Base-by-base conservation (phyloP, 225 moss, liverwort and hornwort species). In the Neckera pumila region DNA sequence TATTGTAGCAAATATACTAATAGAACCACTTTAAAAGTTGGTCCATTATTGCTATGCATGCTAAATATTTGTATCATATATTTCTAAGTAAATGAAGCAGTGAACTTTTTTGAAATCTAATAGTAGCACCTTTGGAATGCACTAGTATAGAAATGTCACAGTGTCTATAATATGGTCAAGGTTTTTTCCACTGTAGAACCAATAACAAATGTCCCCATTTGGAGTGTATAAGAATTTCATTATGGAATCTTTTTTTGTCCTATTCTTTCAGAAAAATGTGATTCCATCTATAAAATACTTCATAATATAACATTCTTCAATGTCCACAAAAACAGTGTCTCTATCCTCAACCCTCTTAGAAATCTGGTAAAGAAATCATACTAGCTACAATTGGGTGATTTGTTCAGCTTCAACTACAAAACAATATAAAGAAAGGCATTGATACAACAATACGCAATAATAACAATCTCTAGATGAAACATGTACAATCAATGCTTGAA, bases 321-420 rank as follows among this genome's bases (percentile, higher is more conserved):
- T 42, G 42, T 15, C 3, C 3, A 71, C 25, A 26, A 71, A 25
- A 42, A 26, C 9, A 25, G 42, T 15, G 14, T 42, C 0, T 71
- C 8, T 4, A 42, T 8, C 25, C 1, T 42, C 15, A 71, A 40
- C 3, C 69, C 1, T 25, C 0, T 25, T 5, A 14, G 9, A 71
- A 23, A 26, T 25, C 0, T 70, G 4, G 14, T 4, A 40, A 13
- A 1, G 3, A 42, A 70, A 70, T 14, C 2, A 70, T 14, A 1
- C 1, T 7, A 2, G 4, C 38, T 0, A 69, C 14, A 14, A 25
- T 12, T 4, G 1, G 4, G 0, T 38, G 40, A 38, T 38, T 40
- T 5, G 25, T 25, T 8, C 40, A 70, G 42, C 8, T 25, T 40
- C 40, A 40, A 70, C 8, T 40, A 40, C 22, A 40, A 70, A 42